phyloP scores from a whole-genome alignment of 192 early-diverging fungal genomes.

The Umbelopsis ramanniana region DNA sequence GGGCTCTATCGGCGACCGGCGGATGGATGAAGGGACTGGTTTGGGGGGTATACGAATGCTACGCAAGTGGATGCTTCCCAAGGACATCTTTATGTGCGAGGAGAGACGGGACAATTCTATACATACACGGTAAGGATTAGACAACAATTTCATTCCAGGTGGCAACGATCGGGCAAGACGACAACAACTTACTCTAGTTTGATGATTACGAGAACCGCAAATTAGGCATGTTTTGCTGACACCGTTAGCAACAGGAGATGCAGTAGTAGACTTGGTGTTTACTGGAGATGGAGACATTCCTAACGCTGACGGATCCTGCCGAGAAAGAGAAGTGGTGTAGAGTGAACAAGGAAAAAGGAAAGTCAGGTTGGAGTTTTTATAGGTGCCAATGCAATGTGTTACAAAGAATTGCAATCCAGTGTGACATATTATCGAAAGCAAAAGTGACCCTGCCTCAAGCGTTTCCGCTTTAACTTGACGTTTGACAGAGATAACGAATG shows the following conservation, averaged over 20 bases:
- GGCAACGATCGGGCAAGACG: background rate
- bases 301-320: background rate
- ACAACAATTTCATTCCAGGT: background rate
- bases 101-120: conserved; percentile 36
- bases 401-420: no score
- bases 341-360: conserved; percentile 11
- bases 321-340: conserved; percentile 6
- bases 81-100: background rate
- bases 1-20: no score
- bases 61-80: background rate
- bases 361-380: conserved; percentile 12
- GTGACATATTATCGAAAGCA: no score
- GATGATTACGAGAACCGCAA: conserved; percentile 36
- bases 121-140: background rate
- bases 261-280: conserved; percentile 3
- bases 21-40: no score
- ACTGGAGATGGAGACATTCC: background rate
- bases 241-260: background rate
- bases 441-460: no score
- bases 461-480: no score
- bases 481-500: no score
- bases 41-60: no score
- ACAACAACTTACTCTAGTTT: conserved; percentile 35
- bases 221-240: conserved; percentile 30
- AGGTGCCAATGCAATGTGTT: background rate